phyloP scores from a whole-genome alignment of 768 basidiomycete species.

The Hortiboletus flavorubellus region DNA sequence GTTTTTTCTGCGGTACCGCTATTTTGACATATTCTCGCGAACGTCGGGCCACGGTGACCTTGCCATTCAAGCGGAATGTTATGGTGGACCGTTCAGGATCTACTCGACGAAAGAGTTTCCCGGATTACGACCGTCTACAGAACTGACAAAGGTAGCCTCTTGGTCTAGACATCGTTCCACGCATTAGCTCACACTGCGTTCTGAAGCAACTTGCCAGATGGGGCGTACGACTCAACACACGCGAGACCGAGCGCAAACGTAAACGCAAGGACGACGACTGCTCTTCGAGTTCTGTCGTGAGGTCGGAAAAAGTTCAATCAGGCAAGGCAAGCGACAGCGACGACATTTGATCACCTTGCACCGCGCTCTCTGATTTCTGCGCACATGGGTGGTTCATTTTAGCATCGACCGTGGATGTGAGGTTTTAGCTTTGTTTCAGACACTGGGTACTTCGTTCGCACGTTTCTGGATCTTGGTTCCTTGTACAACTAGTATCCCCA shows the following conservation, averaged over 20 bases:
- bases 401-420: background rate
- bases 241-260: conserved; percentile 35
- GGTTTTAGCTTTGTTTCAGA: background rate
- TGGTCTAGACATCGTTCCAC: background rate
- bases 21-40: conserved; percentile 56
- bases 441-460: conserved; percentile 6
- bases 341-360: conserved; percentile 11
- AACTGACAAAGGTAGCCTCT: conserved; percentile 54
- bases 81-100: conserved; percentile 63
- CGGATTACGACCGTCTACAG: conserved; percentile 63
- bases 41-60: conserved; percentile 27
- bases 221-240: conserved; percentile 36
- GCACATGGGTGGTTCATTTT: background rate
- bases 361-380: background rate
- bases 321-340: conserved; percentile 26
- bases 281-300: conserved; percentile 2
- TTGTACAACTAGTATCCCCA: conserved; percentile 17
- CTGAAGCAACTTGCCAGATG: conserved; percentile 33
- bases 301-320: conserved; percentile 1
- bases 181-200: conserved; percentile 1
- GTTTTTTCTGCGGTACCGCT: conserved; percentile 69
- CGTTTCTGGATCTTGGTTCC: conserved; percentile 1
- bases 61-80: conserved; percentile 60
- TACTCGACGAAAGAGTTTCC: conserved; percentile 77
- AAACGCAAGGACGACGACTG: conserved; percentile 27